Evolutionary conservation across 2,329 filamentous ascomycete genomes (phyloP).

Genomic region (Dactylellina drechsleri): DNA sequence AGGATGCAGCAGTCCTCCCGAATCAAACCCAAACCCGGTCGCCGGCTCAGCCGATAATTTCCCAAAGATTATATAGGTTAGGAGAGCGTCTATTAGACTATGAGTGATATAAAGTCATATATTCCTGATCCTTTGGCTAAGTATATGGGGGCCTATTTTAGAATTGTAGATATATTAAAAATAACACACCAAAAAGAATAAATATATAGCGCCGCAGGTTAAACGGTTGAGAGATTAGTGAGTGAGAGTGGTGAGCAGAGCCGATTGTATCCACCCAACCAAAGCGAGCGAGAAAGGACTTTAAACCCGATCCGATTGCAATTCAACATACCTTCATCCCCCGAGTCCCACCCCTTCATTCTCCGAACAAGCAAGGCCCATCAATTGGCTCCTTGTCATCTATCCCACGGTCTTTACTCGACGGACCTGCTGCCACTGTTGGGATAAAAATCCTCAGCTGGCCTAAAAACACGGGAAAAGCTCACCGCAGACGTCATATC

Average conservation of each 20-base stretch:
- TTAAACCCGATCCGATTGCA: slow-evolving; percentile 37
- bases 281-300: slow-evolving; percentile 26
- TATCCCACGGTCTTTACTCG: slow-evolving; percentile 25
- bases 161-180: too few species aligned
- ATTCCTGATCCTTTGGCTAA: background rate
- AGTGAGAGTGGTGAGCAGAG: slow-evolving; percentile 20
- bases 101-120: slow-evolving; percentile 40
- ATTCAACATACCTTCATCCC: slow-evolving; percentile 23
- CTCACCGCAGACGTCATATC: slow-evolving; percentile 46
- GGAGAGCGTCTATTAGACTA: background rate
- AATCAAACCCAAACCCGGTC: slow-evolving; percentile 22
- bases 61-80: background rate
- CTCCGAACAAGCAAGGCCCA: background rate
- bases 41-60: slow-evolving; percentile 30
- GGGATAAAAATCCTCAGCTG: slow-evolving; percentile 6
- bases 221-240: too few species aligned
- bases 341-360: slow-evolving; percentile 12
- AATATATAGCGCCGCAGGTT: background rate
- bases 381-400: background rate
- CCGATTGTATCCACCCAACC: slow-evolving; percentile 50
- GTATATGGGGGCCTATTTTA: background rate
- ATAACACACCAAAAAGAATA: slow-evolving; percentile 6
- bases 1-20: slow-evolving; percentile 28
- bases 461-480: slow-evolving; percentile 14
- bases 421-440: background rate